These are phyloP conservation scores for Craterostigma plantagineum DNA, from an alignment of 257 asterid genomes.

Conservation along the genomic window DNA sequence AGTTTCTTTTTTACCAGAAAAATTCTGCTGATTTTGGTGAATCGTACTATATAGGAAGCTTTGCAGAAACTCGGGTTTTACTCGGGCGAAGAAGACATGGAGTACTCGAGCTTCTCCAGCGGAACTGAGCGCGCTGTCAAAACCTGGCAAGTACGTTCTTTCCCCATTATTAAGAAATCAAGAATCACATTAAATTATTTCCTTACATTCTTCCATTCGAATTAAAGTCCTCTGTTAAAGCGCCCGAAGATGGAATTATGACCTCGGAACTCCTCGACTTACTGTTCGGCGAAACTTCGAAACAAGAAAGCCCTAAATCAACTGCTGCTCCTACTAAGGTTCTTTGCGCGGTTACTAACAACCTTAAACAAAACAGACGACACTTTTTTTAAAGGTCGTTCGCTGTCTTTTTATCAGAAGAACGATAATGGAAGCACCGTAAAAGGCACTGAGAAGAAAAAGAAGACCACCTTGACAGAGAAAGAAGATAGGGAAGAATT, in stretches of 20 bases:
- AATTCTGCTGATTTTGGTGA: neutral
- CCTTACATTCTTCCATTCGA: conserved; percentile 5
- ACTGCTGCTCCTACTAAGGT: conserved; percentile 5
- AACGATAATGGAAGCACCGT: too few species aligned
- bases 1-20: neutral
- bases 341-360: conserved; percentile 55
- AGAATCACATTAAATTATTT: too few species aligned
- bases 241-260: conserved; percentile 74
- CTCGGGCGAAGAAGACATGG: conserved; percentile 93
- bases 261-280: conserved; percentile 53
- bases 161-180: neutral
- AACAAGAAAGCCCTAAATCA: neutral
- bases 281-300: conserved; percentile 14
- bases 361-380: neutral
- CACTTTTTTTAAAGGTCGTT: too few species aligned
- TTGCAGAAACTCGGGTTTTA: conserved; percentile 66
- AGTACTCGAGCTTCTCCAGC: conserved; percentile 47
- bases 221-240: conserved; percentile 59
- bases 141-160: conserved; percentile 82
- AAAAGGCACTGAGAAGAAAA: conserved; percentile 16
- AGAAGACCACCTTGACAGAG: too few species aligned
- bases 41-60: conserved; percentile 42
- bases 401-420: too few species aligned
- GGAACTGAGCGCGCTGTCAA: conserved; percentile 90
- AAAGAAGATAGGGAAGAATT: conserved; percentile 3